These are phyloP conservation scores for Vigna unguiculata DNA, from an alignment of 306 rosid species.

Conservation along the genomic window DNA sequence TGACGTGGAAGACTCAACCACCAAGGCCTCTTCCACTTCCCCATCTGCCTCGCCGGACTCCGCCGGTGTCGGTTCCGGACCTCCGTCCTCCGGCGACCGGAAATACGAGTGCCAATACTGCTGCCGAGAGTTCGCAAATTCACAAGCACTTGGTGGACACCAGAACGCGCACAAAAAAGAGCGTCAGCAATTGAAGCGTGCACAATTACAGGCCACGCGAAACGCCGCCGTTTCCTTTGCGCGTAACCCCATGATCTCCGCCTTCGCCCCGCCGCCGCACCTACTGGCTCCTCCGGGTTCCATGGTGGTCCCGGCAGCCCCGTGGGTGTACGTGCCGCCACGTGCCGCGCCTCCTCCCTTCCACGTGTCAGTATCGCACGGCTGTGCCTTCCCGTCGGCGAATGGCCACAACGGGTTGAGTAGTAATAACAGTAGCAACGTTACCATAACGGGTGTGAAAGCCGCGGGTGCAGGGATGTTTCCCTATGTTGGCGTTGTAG, in stretches of 20 bases:
- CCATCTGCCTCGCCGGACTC: conserved; percentile 83
- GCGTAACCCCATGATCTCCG: conserved; percentile 87
- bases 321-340: conserved; percentile 79
- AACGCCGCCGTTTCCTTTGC: conserved; percentile 88
- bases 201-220: conserved; percentile 83
- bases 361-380: conserved; percentile 95
- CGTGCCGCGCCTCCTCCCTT: conserved; percentile 71
- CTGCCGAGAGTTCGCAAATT: conserved; percentile 89
- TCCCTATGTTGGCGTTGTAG: conserved; percentile 62
- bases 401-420: neutral
- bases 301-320: conserved; percentile 53
- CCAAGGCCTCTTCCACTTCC: conserved; percentile 54
- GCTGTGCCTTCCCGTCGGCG: conserved; percentile 67
- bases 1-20: conserved; percentile 53
- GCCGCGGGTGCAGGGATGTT: conserved; percentile 50
- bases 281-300: conserved; percentile 72
- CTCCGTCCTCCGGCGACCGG: conserved; percentile 73
- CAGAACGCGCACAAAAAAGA: conserved; percentile 99
- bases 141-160: conserved; percentile 98
- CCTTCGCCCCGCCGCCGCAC: conserved; percentile 89
- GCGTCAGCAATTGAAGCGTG: conserved; percentile 89
- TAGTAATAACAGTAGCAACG: neutral
- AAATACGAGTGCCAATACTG: conserved; percentile 98
- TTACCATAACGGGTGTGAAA: conserved; percentile 47
- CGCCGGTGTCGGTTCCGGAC: conserved; percentile 17